Base-by-base conservation (phyloP, 192 early-diverging fungal genomes). In the Coemansia sp. region DNA sequence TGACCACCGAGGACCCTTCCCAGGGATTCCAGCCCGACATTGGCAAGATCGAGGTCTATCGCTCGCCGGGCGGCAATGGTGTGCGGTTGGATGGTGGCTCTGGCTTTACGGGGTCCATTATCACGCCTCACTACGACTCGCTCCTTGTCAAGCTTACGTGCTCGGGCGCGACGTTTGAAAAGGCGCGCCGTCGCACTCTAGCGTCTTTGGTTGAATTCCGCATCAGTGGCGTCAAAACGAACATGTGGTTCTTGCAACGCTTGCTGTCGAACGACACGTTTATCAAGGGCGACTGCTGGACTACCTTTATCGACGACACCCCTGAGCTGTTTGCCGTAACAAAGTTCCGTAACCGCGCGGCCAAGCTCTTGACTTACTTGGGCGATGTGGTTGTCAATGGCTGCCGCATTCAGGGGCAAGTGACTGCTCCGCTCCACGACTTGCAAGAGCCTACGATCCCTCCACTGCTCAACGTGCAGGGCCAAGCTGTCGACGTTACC, bases 281-380 rank as follows among this genome's bases (percentile, higher is more conserved):
- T 68, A 89, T 90, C 46, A 78, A 80, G 40, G 97, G 95, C 64
- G 87, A 87, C 70, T 89, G 93, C 75, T 98, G 97, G 97, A 98
- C 97, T 18, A 98, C 97, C 13, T 98, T 97, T 66, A 97, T 98
- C 73, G 97, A 98, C 77, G 97, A 97, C 80, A 94, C 95, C 2
- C 97, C 97, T 3, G 89, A 92, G 84, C 87, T 98, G 46, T 95
- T 98, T 78, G 81, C 89, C 53, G 78, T 89, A n/a, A 92, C 88
- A 69, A 89, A 88, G 68, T 86, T 87, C 75, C 88, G 89, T 55
- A 95, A 94, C 86, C 90, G 94, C 72, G 95, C 93, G 20, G 91
- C 94, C 49, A 93, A 93, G 81, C 74, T 98, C 38, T 81, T 98
- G 70, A 85, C 88, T 43, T 98, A 97, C 69, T 87, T 98, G 12